Evolutionary conservation across 306 rosid species (phyloP).

Genomic region (Citrullus mucosospermus): DNA sequence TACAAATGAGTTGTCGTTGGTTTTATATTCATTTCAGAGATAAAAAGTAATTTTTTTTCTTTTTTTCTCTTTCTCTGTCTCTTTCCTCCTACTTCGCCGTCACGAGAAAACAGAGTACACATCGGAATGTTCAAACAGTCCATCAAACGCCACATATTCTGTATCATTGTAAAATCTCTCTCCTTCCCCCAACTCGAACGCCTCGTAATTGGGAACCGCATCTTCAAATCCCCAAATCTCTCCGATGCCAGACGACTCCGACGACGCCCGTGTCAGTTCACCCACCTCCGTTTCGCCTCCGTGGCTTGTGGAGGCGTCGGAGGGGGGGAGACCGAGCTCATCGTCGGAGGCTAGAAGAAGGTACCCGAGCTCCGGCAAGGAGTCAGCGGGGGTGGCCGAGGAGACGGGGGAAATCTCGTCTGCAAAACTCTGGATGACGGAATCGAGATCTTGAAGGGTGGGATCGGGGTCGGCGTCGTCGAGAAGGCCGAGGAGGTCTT

Average conservation of each 20-base stretch:
- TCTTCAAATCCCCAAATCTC: constrained; percentile 66
- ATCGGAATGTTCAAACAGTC: constrained; percentile 58
- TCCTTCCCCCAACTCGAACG: constrained; percentile 40
- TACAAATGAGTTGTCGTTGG: neutral
- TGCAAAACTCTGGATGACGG: neutral
- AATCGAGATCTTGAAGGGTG: neutral
- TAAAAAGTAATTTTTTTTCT: neutral
- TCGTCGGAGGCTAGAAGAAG: constrained; percentile 75
- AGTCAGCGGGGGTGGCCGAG: constrained; percentile 39
- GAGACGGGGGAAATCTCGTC: constrained; percentile 5
- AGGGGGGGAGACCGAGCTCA: constrained; percentile 76
- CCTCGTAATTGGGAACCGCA: constrained; percentile 40
- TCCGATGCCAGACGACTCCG: constrained; percentile 53
- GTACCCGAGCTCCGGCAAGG: constrained; percentile 58
- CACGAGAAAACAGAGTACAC: constrained; percentile 42
- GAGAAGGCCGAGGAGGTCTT: constrained; percentile 49
- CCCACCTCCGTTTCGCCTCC: constrained; percentile 16
- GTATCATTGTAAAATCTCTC: constrained; percentile 6
- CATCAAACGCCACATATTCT: constrained; percentile 52
- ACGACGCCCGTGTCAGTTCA: constrained; percentile 32
- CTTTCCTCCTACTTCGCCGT: constrained; percentile 26
- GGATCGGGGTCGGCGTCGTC: constrained; percentile 40
- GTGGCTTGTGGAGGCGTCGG: constrained; percentile 13
- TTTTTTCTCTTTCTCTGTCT: neutral
- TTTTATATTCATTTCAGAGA: constrained; percentile 1